A percentile compares a stretch with the other conserved stretches of the same genome.
phyloP scores from a whole-genome alignment of 352 stramenopile species.

The Hyaloperonospora brassicae region DNA sequence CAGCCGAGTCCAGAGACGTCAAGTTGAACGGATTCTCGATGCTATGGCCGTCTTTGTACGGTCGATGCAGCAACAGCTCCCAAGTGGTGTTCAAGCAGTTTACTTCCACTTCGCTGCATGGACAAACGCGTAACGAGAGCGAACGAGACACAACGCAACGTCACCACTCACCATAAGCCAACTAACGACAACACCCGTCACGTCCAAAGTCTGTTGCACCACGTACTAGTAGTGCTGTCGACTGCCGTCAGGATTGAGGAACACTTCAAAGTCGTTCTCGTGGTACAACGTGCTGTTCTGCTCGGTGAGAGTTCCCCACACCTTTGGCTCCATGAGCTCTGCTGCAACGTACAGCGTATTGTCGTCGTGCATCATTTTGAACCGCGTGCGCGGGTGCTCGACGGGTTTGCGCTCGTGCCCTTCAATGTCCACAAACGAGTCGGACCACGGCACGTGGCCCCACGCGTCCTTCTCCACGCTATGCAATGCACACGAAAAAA shows the following conservation, averaged over 20 bases:
- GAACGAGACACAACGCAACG: not conserved
- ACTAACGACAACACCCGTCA: not conserved
- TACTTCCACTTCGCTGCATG: constrained; percentile 78
- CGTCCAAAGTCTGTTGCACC: not conserved
- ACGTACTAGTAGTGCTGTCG: constrained; percentile 84
- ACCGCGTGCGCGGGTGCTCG: constrained; percentile 40
- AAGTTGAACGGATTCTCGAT: constrained; percentile 75
- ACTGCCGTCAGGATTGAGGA: constrained; percentile 80
- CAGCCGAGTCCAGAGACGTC: constrained; percentile 32
- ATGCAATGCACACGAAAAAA: constrained; percentile 3
- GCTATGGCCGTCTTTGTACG: constrained; percentile 83
- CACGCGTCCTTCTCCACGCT: constrained; percentile 64
- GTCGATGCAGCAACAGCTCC: constrained; percentile 83
- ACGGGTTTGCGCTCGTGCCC: constrained; percentile 34
- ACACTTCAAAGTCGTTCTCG: constrained; percentile 91
- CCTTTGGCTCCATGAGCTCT: constrained; percentile 54
- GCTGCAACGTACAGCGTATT: constrained; percentile 59
- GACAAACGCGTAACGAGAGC: not conserved
- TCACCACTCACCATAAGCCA: not conserved
- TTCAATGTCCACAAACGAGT: constrained; percentile 76
- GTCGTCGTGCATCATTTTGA: constrained; percentile 84
- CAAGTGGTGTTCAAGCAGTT: constrained; percentile 89
- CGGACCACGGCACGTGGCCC: constrained; percentile 56
- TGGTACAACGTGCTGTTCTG: constrained; percentile 81
- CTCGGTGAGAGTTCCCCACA: constrained; percentile 65